Evolutionary conservation across 202 grass and related monocot species (phyloP).

Genomic region (Musa balbisiana): DNA sequence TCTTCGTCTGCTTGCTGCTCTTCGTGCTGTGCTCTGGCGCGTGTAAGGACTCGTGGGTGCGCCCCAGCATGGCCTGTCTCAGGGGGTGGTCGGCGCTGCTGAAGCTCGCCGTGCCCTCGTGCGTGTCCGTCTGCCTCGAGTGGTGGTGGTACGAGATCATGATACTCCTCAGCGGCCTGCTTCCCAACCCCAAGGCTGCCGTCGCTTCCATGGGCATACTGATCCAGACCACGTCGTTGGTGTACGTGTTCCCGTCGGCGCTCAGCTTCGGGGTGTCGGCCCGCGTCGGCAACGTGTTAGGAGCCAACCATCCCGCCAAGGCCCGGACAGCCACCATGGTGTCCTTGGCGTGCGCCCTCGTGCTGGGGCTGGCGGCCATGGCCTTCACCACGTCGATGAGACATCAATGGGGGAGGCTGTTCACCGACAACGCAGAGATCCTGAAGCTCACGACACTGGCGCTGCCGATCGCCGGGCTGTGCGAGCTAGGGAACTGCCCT

Average conservation of each 20-base stretch:
- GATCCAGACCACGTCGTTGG: constrained; percentile 88
- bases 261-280: constrained; percentile 83
- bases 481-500: constrained; percentile 94
- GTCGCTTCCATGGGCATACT: constrained; percentile 93
- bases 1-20: constrained; percentile 52
- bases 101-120: constrained; percentile 66
- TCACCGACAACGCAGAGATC: constrained; percentile 61
- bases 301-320: constrained; percentile 32
- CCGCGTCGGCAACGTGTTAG: constrained; percentile 82
- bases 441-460: constrained; percentile 55
- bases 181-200: constrained; percentile 55
- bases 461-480: constrained; percentile 84
- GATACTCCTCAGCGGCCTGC: constrained; percentile 92
- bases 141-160: constrained; percentile 99
- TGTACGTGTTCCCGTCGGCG: constrained; percentile 85
- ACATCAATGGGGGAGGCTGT: constrained; percentile 58
- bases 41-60: constrained; percentile 68
- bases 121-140: constrained; percentile 77
- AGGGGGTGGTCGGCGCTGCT: constrained; percentile 62
- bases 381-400: constrained; percentile 70
- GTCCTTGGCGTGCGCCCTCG: constrained; percentile 36
- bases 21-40: constrained; percentile 69
- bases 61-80: constrained; percentile 47
- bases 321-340: constrained; percentile 46
- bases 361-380: constrained; percentile 41